These are phyloP conservation scores for Acrocalymma vagum DNA, from an alignment of 2,329 filamentous ascomycete genomes.

Conservation along the genomic window DNA sequence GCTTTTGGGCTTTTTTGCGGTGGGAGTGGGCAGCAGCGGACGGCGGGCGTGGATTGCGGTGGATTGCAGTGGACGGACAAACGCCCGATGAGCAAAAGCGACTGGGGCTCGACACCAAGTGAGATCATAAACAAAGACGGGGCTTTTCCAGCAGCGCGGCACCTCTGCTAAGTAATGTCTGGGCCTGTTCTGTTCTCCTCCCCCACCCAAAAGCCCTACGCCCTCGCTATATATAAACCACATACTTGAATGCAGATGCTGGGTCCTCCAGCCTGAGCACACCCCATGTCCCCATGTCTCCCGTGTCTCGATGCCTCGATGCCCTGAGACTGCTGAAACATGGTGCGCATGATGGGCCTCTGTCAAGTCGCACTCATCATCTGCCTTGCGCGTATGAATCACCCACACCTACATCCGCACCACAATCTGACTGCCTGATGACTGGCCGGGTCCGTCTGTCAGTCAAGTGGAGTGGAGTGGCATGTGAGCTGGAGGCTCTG, in stretches of 20 bases:
- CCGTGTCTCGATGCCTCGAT: conserved; percentile 16
- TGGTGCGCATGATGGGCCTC: conserved; percentile 3
- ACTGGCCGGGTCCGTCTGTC: conserved; percentile 7
- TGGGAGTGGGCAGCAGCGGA: no score
- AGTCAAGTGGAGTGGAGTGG: conserved; percentile 5
- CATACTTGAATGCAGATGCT: no score
- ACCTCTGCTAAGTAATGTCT: no score
- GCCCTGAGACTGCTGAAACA: conserved; percentile 20
- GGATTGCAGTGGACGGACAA: no score
- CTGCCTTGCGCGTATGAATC: conserved; percentile 16
- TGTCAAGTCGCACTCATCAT: conserved; percentile 11
- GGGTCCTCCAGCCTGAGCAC: no score
- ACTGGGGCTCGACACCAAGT: no score
- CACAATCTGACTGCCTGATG: conserved; percentile 14
- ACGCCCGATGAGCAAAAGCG: no score
- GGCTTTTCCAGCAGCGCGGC: no score
- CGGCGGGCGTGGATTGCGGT: no score
- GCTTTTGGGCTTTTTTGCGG: no score
- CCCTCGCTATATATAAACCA: conserved; percentile 13
- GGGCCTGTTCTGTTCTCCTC: no score
- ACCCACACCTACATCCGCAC: conserved; percentile 8
- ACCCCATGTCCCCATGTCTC: conserved; percentile 18
- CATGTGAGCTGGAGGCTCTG: conserved; percentile 2
- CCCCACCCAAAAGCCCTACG: conserved; percentile 17
- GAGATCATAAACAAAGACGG: no score